A percentile compares a stretch with the other conserved stretches of the same genome.
Evolutionary conservation across 192 early-diverging fungal genomes (phyloP).

Genomic region (Backusella westeae): DNA sequence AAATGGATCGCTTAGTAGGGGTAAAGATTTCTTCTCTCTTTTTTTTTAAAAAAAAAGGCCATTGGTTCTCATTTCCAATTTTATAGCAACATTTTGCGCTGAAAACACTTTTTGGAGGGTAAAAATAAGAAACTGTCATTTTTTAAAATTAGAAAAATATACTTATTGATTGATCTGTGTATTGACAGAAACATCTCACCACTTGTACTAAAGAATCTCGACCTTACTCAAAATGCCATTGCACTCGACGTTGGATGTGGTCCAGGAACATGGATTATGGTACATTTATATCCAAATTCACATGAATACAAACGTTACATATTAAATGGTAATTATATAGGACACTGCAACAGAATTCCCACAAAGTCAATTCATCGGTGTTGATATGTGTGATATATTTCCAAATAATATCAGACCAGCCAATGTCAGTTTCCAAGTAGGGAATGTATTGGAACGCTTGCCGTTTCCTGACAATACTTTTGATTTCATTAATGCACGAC

Average conservation of each 20-base stretch:
- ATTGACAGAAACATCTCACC: neutral
- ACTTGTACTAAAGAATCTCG: neutral
- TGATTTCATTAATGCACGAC: slow-evolving; percentile 27
- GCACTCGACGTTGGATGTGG: slow-evolving; percentile 36
- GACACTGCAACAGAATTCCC: slow-evolving; percentile 29
- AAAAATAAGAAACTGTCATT: neutral
- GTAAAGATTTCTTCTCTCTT: slow-evolving; percentile 12
- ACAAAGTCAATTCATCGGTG: slow-evolving; percentile 20
- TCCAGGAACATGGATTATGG: slow-evolving; percentile 36
- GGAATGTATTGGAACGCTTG: slow-evolving; percentile 29
- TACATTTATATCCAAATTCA: slow-evolving; percentile 8
- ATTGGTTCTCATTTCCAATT: neutral
- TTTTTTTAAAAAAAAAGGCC: neutral
- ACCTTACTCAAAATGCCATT: neutral
- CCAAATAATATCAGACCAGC: slow-evolving; percentile 26
- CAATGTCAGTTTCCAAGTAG: slow-evolving; percentile 27
- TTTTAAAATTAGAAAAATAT: neutral
- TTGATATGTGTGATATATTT: slow-evolving; percentile 34
- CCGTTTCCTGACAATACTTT: slow-evolving; percentile 30
- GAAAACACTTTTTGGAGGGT: slow-evolving; percentile 25
- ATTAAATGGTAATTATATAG: slow-evolving; percentile 15
- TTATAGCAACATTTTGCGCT: slow-evolving; percentile 34
- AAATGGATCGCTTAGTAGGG: slow-evolving; percentile 28
- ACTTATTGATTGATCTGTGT: neutral
- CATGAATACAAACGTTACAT: neutral